Evolutionary conservation across 2,329 filamentous ascomycete genomes (phyloP).

Genomic region (Lachnellula subtilissima): DNA sequence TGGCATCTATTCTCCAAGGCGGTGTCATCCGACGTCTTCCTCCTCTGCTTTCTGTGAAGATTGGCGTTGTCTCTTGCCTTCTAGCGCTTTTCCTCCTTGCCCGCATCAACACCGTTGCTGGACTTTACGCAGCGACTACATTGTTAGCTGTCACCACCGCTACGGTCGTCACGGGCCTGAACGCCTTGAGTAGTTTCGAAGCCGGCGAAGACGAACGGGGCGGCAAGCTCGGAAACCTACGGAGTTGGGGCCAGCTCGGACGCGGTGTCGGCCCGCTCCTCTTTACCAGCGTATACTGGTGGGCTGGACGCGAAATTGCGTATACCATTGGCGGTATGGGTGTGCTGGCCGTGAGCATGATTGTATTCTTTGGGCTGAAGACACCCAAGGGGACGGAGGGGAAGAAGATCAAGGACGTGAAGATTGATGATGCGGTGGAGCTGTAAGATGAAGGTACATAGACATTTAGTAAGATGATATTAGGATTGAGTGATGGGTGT

Average conservation of each 20-base stretch:
- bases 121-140: slow-evolving; percentile 76
- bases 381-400: slow-evolving; percentile 24
- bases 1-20: slow-evolving; percentile 89
- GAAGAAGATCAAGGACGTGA: slow-evolving; percentile 25
- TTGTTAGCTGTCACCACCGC: slow-evolving; percentile 85
- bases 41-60: slow-evolving; percentile 72
- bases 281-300: slow-evolving; percentile 97
- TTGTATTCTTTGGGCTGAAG: slow-evolving; percentile 69
- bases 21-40: slow-evolving; percentile 82
- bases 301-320: slow-evolving; percentile 83
- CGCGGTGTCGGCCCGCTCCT: slow-evolving; percentile 80
- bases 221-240: slow-evolving; percentile 76
- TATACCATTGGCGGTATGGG: slow-evolving; percentile 77
- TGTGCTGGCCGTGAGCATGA: slow-evolving; percentile 66
- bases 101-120: slow-evolving; percentile 59
- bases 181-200: slow-evolving; percentile 88
- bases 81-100: slow-evolving; percentile 76
- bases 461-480: no score
- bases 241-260: slow-evolving; percentile 80
- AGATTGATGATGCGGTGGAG: slow-evolving; percentile 14
- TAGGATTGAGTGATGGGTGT: no score
- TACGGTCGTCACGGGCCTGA: slow-evolving; percentile 90
- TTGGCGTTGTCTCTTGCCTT: slow-evolving; percentile 74
- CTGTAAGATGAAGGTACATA: slow-evolving; percentile 7
- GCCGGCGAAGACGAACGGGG: slow-evolving; percentile 75